Evolutionary conservation across 2,329 filamentous ascomycete genomes (phyloP), one percentile per base, ranked within the genome.

Genomic region (Calonectria leucothoes): DNA sequence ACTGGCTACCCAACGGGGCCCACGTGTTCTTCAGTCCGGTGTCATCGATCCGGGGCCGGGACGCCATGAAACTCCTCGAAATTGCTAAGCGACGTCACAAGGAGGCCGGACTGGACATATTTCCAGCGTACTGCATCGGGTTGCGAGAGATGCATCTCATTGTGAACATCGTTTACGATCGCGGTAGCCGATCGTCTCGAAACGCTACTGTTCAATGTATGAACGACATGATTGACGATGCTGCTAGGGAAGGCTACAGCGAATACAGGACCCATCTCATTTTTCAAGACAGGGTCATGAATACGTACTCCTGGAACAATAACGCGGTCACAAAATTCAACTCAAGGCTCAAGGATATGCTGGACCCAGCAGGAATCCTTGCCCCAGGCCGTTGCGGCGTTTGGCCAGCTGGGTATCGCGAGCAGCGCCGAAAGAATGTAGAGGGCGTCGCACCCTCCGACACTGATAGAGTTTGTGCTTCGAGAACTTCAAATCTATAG

Each of bases 211-310:
- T 42, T 42, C 39, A 42, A 15, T 42, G 39, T 17, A 42, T 42
- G 39, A 42, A 15, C 6, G 39, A 42, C 39, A 1, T 78, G 20
- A 77, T 78, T 1, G 74, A 77, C 0, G 75, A 78, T 2, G 74
- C 74, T 0, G 75, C 74, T 0, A 70, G 64, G 35, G 74, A 51
- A 42, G 76, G 76, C 5, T 77, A 69, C 70, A 74, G 75, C 29
- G 75, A 78, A 12, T 78, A 78, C 23, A 68, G 76, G 25, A 78
- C 76, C 14, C 75, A 78, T 27, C 23, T 78, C 17, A 70, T 69
- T 0, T 48, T 78, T 1, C 75, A 76, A 70, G 76, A 78, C 23
- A 72, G 75, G 57, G 74, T 77, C 48, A 72, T 76, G 11, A 64
- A 75, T 33, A 76, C 74, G 15, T 77, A 78, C 11, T 75, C 64